Evolutionary conservation across 192 early-diverging fungal species (phyloP), one percentile per base, ranked within the genome.

Genomic region (Chytriomyces confervae): DNA sequence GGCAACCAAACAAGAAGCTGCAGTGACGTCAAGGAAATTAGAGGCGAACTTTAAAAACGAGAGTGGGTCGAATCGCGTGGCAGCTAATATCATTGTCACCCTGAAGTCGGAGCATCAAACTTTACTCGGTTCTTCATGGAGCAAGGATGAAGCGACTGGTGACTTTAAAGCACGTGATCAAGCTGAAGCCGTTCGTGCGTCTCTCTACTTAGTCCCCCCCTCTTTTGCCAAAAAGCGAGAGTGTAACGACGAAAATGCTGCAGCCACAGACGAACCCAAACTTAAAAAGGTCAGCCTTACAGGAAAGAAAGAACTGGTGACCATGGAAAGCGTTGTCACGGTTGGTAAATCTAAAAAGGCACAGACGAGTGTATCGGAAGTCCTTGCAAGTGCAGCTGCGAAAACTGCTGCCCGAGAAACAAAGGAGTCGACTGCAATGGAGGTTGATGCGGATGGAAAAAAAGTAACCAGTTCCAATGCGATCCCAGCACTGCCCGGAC

Each of bases 101-200:
- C 53, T 57, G 5, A 57, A 57, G 53, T 13, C 53, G 20, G 53
- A 57, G 53, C 13, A 57, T n/a, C 16, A 13, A 20, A 57, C 53
- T 20, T 57, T 57, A 5, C 16, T 20, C 53, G 16, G 20, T 13
- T 57, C 53, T 13, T 36, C 36, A 36, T 57, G 53, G 53, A 20
- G 53, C 3, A 20, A 13, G 13, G 53, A 57, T n/a, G 53, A 5
- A 57, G 53, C 53, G 20, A 57, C 16, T 57, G 20, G n/a, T 43
- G 50, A 60, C 13, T 50, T n/a, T 44, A 36, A 48, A 23, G 69
- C 69, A 2, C 20, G 10, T 8, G 49, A n/a, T 45, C 50, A 72
- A 61, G 69, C 69, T 8, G 69, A 72, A 45, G 50, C 47, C 18
- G 45, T 72, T 23, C 69, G 69, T 16, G 69, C 69, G 23, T 57